Evolutionary conservation across 2,329 filamentous ascomycete species (phyloP), one percentile per base, ranked within the genome.

Genomic region (Ceratocystis smalleyi): DNA sequence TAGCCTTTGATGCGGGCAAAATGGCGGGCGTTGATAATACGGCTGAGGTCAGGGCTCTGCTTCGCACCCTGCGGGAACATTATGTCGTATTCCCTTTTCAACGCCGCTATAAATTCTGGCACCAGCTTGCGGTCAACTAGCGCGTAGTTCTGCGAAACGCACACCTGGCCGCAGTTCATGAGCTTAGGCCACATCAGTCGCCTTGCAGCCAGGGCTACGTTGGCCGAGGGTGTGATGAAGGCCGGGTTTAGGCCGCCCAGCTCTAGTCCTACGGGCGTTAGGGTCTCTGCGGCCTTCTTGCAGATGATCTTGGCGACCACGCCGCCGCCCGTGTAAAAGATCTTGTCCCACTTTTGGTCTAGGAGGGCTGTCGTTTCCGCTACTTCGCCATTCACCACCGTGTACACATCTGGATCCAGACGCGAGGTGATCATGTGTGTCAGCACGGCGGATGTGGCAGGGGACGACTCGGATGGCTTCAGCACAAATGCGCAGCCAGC

Each of bases 261-360:
- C 78, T 99, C 94, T 59, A 97, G 83, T 8, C 86, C 83, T 24
- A 95, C 85, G 0, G 94, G 94, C 0, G 94, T 97, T 67, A 96
- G 80, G 45, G 89, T 86, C 72, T 90, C 84, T 67, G 94, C 92
- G 0, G 92, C 94, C 73, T 95, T 96, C 74, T 91, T 86, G 59
- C 89, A 83, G 63, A 97, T 85, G 71, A 97, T 91, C 72, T 86
- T 90, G 71, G 89, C 94, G 19, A 96, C 90, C 32, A 73, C 77
- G 62, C 81, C 81, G 70, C 84, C 86, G 64, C 94, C 94, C 0
- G 94, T 99, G 77, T 96, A 99, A 78, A 94, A 91, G 71, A 99
- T 95, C 81, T 96, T 97, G 77, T 95, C 91, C 87, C 91, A 99
- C 74, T 92, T 92, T 77, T 91, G 83, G 65, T 92, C 84, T 43